Evolutionary conservation across 2,329 filamentous ascomycete genomes (phyloP), one percentile per base, ranked within the genome.

Genomic region (Neodidymelliopsis sp.): DNA sequence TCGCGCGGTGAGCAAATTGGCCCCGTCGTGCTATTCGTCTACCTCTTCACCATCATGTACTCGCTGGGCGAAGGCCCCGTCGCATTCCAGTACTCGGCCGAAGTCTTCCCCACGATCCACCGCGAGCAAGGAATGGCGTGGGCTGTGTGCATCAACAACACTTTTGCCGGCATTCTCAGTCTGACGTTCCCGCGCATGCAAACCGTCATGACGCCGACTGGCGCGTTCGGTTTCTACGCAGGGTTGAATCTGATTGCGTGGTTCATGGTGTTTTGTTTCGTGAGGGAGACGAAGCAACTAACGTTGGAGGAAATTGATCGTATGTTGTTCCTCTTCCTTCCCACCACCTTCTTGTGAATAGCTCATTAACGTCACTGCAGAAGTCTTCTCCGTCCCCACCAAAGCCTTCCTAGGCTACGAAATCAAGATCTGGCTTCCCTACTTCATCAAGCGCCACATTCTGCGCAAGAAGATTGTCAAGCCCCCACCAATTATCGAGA

Each of bases 61-160:
- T 72, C 67, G 9, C 48, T 72, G 3, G 71, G 71, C 8, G 71
- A 74, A 60, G 71, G 71, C 1, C 71, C 89, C 0, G 79, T 85
- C 20, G 87, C 72, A 2, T 75, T 74, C 65, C 67, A 71, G 54
- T 74, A 74, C 53, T 68, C 55, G 59, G 75, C 69, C 59, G 65
- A 71, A 31, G 66, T 71, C 2, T 71, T 71, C 56, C 69, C 67
- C n/a, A 71, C 69, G 13, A 72, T 73, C 22, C 67, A 71, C 54
- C 69, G 69, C 42, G 71, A 74, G 63, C 68, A 72, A 46, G 70
- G 71, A n/a, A 74, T 74, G 70, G 70, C 69, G 12, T 72, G 69
- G 71, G 71, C 66, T 18, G 71, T 74, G 10, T 72, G 66, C 63
- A 71, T 72, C 59, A 72, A 73, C 63, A 77, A 78, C 66, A 76